phyloP scores from a whole-genome alignment of 2,329 filamentous ascomycete species.

The Alternaria infectoria region DNA sequence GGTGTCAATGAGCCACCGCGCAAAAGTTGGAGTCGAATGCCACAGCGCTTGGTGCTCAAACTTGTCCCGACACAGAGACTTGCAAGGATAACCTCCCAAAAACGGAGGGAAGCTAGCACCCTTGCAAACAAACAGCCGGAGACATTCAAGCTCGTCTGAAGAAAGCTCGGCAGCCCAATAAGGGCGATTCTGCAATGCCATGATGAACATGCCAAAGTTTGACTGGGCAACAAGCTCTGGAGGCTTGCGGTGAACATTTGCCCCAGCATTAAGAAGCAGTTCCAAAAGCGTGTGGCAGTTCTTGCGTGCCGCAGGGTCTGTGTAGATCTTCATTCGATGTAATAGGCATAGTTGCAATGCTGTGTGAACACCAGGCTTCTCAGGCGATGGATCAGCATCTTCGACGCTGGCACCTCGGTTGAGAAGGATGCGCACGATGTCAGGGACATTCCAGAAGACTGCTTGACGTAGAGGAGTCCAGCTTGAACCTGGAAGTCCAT shows the following conservation, averaged over 20 bases:
- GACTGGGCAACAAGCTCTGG: conserved; percentile 17
- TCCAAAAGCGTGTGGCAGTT: conserved; percentile 34
- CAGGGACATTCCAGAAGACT: conserved; percentile 39
- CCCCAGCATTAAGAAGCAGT: conserved; percentile 39
- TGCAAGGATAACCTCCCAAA: conserved; percentile 35
- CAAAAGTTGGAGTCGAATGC: conserved; percentile 37
- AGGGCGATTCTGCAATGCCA: conserved; percentile 34
- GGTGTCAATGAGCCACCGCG: conserved; percentile 32
- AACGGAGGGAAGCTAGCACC: conserved; percentile 29
- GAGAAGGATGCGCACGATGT: conserved; percentile 38
- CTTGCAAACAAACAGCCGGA: conserved; percentile 33
- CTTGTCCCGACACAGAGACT: conserved; percentile 18
- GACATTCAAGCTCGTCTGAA: conserved; percentile 31
- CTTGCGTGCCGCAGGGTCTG: conserved; percentile 15
- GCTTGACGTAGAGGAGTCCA: conserved; percentile 44
- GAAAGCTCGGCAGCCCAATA: conserved; percentile 33
- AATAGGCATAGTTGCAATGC: conserved; percentile 38
- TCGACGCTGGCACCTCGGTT: conserved; percentile 38
- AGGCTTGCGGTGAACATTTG: conserved; percentile 30
- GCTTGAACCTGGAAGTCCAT: conserved; percentile 29
- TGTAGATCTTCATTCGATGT: conserved; percentile 27
- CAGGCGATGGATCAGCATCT: conserved; percentile 18
- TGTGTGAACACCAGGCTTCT: conserved; percentile 15
- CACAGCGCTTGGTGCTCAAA: conserved; percentile 44
- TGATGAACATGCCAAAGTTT: conserved; percentile 35